A percentile compares a stretch with the other conserved stretches of the same genome.
Conservation (phyloP, 2,329 filamentous ascomycete species). For the Ophiosphaerella narmari region DNA sequence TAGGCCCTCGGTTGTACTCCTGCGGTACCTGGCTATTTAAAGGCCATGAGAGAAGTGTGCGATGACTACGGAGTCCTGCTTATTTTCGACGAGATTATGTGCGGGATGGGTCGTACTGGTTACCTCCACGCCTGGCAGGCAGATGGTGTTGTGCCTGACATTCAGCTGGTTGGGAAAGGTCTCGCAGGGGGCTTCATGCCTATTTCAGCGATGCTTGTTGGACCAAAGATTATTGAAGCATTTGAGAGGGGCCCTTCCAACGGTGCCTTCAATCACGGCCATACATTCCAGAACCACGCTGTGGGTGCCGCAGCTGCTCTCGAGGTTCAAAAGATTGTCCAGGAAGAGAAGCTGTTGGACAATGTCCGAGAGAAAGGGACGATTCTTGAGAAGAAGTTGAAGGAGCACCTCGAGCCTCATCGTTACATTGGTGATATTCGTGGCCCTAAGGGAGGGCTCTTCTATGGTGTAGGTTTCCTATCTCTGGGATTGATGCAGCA, state of each 20-base stretch:
- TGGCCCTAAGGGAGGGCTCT: slow-evolving; percentile 58
- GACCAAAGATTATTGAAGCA: slow-evolving; percentile 55
- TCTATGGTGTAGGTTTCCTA: slow-evolving; percentile 57
- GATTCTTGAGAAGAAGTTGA: slow-evolving; percentile 53
- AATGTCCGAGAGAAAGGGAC: slow-evolving; percentile 63
- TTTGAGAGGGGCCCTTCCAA: slow-evolving; percentile 47
- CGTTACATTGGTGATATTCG: slow-evolving; percentile 64
- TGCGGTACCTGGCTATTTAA: slow-evolving; percentile 69
- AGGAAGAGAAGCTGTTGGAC: slow-evolving; percentile 60
- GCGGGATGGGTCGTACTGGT: slow-evolving; percentile 65
- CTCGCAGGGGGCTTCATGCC: slow-evolving; percentile 67
- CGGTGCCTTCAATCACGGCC: slow-evolving; percentile 61
- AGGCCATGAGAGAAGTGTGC: slow-evolving; percentile 70
- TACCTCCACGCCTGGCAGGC: slow-evolving; percentile 67
- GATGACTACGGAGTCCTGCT: slow-evolving; percentile 72
- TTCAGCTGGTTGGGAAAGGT: slow-evolving; percentile 70
- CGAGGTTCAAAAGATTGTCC: slow-evolving; percentile 65
- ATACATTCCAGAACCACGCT: slow-evolving; percentile 68
- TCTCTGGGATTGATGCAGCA: neutral
- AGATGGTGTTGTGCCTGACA: slow-evolving; percentile 63
- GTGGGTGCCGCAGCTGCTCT: slow-evolving; percentile 65
- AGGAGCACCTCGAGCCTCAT: slow-evolving; percentile 49
- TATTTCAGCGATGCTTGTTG: slow-evolving; percentile 64
- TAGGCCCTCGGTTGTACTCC: slow-evolving; percentile 71
- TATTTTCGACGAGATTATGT: slow-evolving; percentile 82